Evolutionary conservation across 495 filamentous ascomycete species (phyloP).

Genomic region (Xylaria cubensis): DNA sequence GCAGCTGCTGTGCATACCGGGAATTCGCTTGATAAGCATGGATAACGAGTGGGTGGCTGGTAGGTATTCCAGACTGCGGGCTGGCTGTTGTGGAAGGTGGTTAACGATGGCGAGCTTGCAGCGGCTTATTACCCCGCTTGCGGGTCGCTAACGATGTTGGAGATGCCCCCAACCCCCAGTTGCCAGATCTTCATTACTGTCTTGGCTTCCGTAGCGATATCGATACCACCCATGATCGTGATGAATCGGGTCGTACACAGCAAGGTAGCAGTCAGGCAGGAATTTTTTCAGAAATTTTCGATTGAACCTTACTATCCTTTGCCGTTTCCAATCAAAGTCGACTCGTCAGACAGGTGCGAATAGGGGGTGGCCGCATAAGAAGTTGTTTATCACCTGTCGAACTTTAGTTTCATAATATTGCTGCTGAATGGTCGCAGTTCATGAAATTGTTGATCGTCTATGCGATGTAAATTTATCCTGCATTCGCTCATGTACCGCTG

Average conservation of each 20-base stretch:
- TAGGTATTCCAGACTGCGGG: neutral
- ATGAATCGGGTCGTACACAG: neutral
- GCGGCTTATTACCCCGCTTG: conserved; percentile 16
- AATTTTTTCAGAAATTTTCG: neutral
- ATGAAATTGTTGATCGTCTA: neutral
- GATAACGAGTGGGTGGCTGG: neutral
- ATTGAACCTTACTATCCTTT: neutral
- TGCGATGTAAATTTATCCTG: neutral
- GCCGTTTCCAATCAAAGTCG: neutral
- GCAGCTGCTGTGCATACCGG: neutral
- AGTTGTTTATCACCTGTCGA: neutral
- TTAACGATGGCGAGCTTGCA: conserved; percentile 10
- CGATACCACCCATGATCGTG: neutral
- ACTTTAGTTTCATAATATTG: neutral
- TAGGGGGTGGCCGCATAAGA: neutral
- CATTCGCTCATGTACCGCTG: neutral
- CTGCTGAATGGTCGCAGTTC: neutral
- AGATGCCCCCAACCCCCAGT: conserved; percentile 20
- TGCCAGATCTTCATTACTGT: neutral
- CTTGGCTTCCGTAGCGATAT: neutral
- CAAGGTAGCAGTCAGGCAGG: neutral
- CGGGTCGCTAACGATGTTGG: conserved; percentile 21
- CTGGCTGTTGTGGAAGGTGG: conserved; percentile 25
- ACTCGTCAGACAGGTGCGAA: neutral
- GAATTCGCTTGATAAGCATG: neutral